A percentile compares a stretch with the other conserved stretches of the same genome.
These are phyloP conservation scores for Apiospora hydei DNA, from an alignment of 2,329 filamentous ascomycete genomes.

Conservation along the genomic window DNA sequence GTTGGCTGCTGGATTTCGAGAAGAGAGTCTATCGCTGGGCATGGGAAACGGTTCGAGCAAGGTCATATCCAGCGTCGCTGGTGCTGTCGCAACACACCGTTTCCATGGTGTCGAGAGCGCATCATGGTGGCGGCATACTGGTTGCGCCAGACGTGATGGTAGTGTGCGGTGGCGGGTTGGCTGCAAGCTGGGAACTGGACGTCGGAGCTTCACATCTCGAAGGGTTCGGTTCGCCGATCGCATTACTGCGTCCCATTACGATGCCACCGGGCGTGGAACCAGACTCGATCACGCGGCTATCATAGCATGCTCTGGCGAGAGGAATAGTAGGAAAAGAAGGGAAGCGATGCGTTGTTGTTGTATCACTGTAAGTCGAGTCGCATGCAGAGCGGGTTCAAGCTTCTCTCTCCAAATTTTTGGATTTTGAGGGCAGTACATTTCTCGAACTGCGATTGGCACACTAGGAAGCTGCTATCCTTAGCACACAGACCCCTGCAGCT, in stretches of 20 bases:
- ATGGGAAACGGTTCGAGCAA: neutral
- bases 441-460: neutral
- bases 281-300: neutral
- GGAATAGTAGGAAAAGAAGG: neutral
- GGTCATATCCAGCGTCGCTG: neutral
- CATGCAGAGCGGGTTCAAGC: neutral
- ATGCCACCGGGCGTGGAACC: conserved; percentile 30
- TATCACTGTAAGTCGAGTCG: neutral
- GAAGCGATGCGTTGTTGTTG: neutral
- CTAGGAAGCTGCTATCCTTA: conserved; percentile 2
- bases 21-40: neutral
- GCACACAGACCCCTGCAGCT: neutral
- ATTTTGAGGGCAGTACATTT: neutral
- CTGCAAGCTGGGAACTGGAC: conserved; percentile 32
- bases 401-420: neutral
- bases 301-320: neutral
- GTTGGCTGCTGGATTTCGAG: no score
- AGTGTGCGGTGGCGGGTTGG: conserved; percentile 25
- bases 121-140: neutral
- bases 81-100: neutral
- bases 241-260: conserved; percentile 43
- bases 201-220: conserved; percentile 43
- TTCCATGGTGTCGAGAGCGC: neutral
- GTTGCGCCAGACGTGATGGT: neutral
- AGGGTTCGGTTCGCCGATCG: conserved; percentile 39